A percentile compares a stretch with the other conserved stretches of the same genome.
These are phyloP conservation scores for Erodium maritimum DNA, from an alignment of 345 rosid species.

Conservation along the genomic window DNA sequence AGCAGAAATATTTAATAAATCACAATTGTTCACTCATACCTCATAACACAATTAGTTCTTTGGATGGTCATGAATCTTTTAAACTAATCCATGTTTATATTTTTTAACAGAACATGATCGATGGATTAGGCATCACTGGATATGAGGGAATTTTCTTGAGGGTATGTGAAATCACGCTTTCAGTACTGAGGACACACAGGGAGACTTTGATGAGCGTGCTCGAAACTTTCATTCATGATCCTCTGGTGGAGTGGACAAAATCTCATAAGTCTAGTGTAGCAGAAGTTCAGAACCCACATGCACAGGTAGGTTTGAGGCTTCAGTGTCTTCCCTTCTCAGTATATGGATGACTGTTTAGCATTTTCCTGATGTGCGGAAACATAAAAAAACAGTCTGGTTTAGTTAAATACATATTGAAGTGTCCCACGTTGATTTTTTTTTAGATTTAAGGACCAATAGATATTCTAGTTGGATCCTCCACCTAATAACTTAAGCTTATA, in stretches of 20 bases:
- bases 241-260: conserved; percentile 98
- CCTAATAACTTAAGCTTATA: too few species aligned
- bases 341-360: background rate
- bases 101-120: conserved; percentile 77
- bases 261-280: conserved; percentile 89
- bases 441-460: too few species aligned
- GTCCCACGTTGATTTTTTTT: too few species aligned
- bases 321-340: background rate
- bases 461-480: too few species aligned
- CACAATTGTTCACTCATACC: too few species aligned
- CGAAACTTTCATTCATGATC: conserved; percentile 98
- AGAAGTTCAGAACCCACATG: conserved; percentile 98
- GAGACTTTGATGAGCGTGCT: conserved; percentile 94
- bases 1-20: too few species aligned
- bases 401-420: too few species aligned
- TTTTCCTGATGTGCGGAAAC: too few species aligned
- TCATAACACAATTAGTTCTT: too few species aligned
- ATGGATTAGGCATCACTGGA: conserved; percentile 96
- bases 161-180: conserved; percentile 82
- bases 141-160: conserved; percentile 80
- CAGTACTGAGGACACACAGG: conserved; percentile 76
- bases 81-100: background rate
- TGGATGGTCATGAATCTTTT: too few species aligned
- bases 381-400: too few species aligned
- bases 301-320: conserved; percentile 74